These are phyloP conservation scores for Aspergillus sp. DNA, from an alignment of 2,329 filamentous ascomycete species.

Conservation along the genomic window DNA sequence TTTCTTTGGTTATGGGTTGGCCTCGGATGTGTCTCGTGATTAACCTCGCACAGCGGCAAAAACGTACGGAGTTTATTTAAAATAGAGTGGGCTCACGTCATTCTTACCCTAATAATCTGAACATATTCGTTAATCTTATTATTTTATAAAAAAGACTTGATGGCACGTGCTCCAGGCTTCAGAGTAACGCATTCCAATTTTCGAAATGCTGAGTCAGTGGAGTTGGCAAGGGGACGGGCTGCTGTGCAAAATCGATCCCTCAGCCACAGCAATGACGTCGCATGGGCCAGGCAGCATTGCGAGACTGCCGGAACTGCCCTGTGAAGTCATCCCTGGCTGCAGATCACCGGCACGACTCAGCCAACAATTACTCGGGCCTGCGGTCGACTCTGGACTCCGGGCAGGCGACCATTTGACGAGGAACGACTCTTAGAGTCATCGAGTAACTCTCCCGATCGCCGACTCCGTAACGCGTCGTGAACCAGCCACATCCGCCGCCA, in stretches of 20 bases:
- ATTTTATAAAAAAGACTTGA: neutral
- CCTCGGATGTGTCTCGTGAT: conserved; percentile 5
- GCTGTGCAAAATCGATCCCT: neutral
- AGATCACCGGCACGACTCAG: neutral
- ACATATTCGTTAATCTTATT: neutral
- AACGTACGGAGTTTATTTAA: neutral
- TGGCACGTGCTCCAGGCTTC: neutral
- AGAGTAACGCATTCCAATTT: neutral
- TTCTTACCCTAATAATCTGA: neutral
- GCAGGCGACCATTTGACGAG: neutral
- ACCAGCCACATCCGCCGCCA: conserved; percentile 14
- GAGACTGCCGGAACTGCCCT: no score
- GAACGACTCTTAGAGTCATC: neutral
- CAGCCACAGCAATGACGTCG: conserved; percentile 7
- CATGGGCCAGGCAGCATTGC: no score
- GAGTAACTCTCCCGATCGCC: neutral
- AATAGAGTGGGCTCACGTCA: conserved; percentile 2
- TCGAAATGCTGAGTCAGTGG: neutral
- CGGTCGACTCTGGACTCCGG: neutral
- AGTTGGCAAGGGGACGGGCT: neutral
- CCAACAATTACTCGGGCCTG: neutral
- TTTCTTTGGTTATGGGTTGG: conserved; percentile 11
- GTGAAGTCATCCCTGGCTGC: conserved; percentile 9
- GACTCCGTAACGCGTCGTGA: neutral
- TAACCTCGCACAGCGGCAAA: neutral